These are phyloP conservation scores for Carex kokanica DNA, from an alignment of 176 grass and related monocot species.

Conservation along the genomic window DNA sequence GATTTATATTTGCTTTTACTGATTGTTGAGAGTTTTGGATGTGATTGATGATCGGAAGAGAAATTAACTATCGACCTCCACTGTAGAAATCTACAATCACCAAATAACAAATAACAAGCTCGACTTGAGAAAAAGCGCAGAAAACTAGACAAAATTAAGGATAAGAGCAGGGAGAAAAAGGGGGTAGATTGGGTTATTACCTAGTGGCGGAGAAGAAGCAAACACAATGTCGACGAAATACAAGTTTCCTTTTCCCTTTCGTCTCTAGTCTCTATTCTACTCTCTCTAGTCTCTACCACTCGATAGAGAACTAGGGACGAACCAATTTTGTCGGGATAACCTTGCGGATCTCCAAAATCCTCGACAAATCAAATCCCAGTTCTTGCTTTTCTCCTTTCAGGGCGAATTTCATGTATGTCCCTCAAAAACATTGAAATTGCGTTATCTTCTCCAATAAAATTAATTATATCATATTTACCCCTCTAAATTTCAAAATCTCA, in stretches of 20 bases:
- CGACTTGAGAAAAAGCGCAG: neutral
- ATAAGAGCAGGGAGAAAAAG: neutral
- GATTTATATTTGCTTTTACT: neutral
- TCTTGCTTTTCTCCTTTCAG: neutral
- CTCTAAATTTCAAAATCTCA: too few relatives aligned
- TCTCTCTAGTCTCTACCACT: neutral
- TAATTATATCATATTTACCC: neutral
- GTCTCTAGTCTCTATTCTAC: neutral
- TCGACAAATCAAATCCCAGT: neutral
- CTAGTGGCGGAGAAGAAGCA: constrained; percentile 13
- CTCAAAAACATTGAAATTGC: too few relatives aligned
- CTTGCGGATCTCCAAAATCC: neutral
- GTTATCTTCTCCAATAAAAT: neutral
- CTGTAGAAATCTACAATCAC: neutral
- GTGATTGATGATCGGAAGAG: neutral
- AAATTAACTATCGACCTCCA: neutral
- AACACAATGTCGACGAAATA: constrained; percentile 4
- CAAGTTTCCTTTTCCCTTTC: neutral
- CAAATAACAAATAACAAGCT: neutral
- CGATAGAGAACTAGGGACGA: neutral
- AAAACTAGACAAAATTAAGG: neutral
- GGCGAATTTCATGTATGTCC: too few relatives aligned
- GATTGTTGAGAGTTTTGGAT: neutral
- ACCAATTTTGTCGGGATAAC: neutral
- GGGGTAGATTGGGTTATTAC: neutral